Conservation (phyloP, 371 early-diverging fungal species). For the Batkoa obscura region DNA sequence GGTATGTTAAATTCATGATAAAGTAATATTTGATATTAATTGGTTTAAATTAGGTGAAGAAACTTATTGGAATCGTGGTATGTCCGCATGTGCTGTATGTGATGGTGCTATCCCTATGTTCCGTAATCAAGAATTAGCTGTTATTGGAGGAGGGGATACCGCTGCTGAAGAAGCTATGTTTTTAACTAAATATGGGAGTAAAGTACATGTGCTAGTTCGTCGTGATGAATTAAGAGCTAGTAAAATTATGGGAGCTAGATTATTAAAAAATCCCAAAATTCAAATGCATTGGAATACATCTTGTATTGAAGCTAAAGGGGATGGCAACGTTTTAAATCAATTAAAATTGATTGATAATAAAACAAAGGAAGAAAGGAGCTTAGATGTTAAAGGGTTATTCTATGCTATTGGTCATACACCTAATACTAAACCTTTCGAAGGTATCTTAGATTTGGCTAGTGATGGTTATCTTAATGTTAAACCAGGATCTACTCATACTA, state of each 20-base stretch:
- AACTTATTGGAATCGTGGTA: conserved; percentile 85
- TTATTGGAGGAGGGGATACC: conserved; percentile 98
- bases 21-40: not conserved
- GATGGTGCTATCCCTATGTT: conserved; percentile 97
- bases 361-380: conserved; percentile 34
- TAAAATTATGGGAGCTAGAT: conserved; percentile 85
- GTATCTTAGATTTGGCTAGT: conserved; percentile 52
- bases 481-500: conserved; percentile 67
- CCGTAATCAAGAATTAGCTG: conserved; percentile 79
- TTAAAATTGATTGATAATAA: conserved; percentile 51
- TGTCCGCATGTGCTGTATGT: conserved; percentile 99
- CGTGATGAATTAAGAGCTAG: conserved; percentile 91
- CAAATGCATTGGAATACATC: conserved; percentile 79
- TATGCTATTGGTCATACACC: conserved; percentile 98
- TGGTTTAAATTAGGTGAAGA: conserved; percentile 38
- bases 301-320: conserved; percentile 71
- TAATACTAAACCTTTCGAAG: conserved; percentile 61
- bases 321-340: conserved; percentile 47
- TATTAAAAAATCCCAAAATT: conserved; percentile 70
- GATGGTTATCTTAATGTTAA: conserved; percentile 80
- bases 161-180: conserved; percentile 97
- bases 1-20: conserved; percentile 9
- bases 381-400: conserved; percentile 83
- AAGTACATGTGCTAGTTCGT: conserved; percentile 89
- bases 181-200: conserved; percentile 80